Conservation (phyloP, 2,329 filamentous ascomycete genomes). For the Pestalotiopsis sp. region DNA sequence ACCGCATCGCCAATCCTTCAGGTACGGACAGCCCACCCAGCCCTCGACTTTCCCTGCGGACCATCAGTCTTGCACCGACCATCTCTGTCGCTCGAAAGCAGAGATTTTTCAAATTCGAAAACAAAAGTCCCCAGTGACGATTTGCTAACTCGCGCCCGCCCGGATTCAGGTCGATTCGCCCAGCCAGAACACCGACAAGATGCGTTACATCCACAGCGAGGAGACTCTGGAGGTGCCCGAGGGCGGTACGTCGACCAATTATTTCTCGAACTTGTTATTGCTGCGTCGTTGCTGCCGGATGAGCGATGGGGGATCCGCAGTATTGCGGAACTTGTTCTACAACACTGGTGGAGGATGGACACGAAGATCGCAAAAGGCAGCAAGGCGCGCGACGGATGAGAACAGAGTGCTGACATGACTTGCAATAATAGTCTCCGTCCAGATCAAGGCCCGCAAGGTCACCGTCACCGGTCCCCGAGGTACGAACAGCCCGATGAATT, state of each 20-base stretch:
- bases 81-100: background rate
- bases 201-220: slow-evolving; percentile 99
- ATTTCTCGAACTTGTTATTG: slow-evolving; percentile 16
- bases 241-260: slow-evolving; percentile 74
- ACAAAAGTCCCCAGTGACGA: background rate
- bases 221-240: slow-evolving; percentile 95
- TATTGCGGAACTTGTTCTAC: background rate
- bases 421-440: slow-evolving; percentile 78
- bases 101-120: background rate
- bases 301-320: background rate
- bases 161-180: slow-evolving; percentile 34
- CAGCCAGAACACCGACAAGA: slow-evolving; percentile 68
- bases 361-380: background rate
- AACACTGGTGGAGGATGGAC: background rate
- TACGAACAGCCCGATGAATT: slow-evolving; percentile 44
- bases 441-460: slow-evolving; percentile 95
- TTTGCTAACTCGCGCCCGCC: slow-evolving; percentile 5
- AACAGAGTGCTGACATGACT: background rate
- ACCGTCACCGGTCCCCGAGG: slow-evolving; percentile 96
- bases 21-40: slow-evolving; percentile 22
- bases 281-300: background rate
- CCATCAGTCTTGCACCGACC: background rate
- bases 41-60: slow-evolving; percentile 6
- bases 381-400: background rate
- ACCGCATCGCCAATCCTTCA: slow-evolving; percentile 32